Conservation (phyloP, 1,139 yeast species). For the Magnusiomyces paraingens region DNA sequence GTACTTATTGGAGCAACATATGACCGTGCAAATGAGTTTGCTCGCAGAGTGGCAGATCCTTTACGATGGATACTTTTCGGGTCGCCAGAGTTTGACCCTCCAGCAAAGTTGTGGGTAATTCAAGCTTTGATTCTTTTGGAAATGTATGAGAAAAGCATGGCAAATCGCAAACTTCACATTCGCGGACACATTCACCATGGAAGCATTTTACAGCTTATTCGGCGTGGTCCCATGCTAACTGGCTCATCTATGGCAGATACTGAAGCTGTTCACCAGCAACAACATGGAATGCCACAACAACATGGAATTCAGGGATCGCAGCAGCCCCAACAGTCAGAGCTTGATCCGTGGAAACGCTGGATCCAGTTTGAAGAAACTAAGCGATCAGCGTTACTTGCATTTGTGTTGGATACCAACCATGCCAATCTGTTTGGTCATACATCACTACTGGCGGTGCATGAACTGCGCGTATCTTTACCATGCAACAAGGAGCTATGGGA, state of each 20-base stretch:
- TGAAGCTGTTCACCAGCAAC: not conserved
- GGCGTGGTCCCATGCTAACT: conserved; percentile 60
- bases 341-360: conserved; percentile 52
- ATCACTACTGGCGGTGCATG: conserved; percentile 58
- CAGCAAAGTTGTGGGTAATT: conserved; percentile 56
- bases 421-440: conserved; percentile 77
- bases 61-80: conserved; percentile 56
- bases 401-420: conserved; percentile 71
- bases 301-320: not conserved
- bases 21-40: conserved; percentile 34
- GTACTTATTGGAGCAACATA: conserved; percentile 49
- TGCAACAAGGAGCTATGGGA: conserved; percentile 82
- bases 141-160: conserved; percentile 58
- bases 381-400: conserved; percentile 72
- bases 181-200: conserved; percentile 75
- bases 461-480: conserved; percentile 68
- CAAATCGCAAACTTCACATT: conserved; percentile 53
- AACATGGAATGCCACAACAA: not conserved
- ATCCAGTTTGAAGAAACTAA: conserved; percentile 73
- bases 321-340: conserved; percentile 10
- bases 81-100: conserved; percentile 50
- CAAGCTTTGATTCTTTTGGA: conserved; percentile 60
- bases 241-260: conserved; percentile 18
- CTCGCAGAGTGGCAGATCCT: conserved; percentile 51
- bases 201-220: conserved; percentile 60